Base-by-base conservation (phyloP, 129 eudicot species). In the Helianthus tuberosus region DNA sequence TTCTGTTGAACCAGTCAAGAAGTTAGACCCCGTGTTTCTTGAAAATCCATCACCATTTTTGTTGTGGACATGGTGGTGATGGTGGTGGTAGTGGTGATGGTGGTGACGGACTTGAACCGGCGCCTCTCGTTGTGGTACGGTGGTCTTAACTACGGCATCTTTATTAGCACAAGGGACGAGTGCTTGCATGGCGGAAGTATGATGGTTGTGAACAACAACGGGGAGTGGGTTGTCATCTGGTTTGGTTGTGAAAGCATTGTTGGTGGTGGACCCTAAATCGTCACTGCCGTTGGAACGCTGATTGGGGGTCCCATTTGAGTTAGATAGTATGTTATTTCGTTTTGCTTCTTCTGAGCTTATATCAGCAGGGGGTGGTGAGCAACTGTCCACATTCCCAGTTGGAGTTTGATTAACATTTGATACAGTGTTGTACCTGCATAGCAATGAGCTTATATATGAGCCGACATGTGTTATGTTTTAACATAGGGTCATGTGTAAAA, bases 211-310 rank as follows among this genome's bases (percentile, higher is more conserved):
- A 71, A 71, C 73, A 39, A 35, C 5, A 16, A 53, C 64, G 58
- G 77, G 52, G 41, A n/a, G 52, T 79, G 72, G 88, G 72, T 75
- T 84, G 65, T 84, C 82, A 35, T 84, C 88, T 52, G 86, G 82
- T 73, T 86, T 82, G 65, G 85, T 84, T 17, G 75, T 39, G 66
- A 82, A 80, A 43, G 80, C 83, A 36, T 82, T 80, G 66, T 87
- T 79, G 49, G 92, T 89, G 23, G 96, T 86, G 62, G 96, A 86
- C 44, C 92, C 96, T 92, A 86, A 82, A 61, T 89, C 92, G 6
- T 86, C 88, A 75, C 92, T 86, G 49, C 92, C 91, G 41, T 83
- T 84, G 47, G 88, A 86, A 57, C 64, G 77, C 53, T 80, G 89
- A 68, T 82, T 86, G 68, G 78, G 86, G 27, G 74, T 76, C 48